Conservation (phyloP, 768 basidiomycete species). For the Collybiopsis luxurians region DNA sequence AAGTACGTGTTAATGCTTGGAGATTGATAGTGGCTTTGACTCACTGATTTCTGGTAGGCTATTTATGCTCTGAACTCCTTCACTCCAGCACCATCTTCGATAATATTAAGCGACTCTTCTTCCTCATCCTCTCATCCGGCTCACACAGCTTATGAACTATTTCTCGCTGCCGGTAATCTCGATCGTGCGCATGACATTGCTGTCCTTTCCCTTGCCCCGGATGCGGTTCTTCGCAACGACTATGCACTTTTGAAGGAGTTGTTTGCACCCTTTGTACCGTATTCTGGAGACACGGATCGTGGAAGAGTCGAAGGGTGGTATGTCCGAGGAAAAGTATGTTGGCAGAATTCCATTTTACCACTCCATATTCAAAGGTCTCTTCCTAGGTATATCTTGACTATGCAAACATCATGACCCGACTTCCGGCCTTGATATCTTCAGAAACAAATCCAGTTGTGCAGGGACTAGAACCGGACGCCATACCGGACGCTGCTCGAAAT, state of each 20-base stretch:
- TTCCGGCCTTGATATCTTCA: constrained; percentile 46
- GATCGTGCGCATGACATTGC: constrained; percentile 81
- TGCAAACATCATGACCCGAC: constrained; percentile 55
- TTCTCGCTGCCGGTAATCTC: constrained; percentile 66
- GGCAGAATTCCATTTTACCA: neutral
- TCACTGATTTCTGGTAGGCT: constrained; percentile 43
- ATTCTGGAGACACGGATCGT: constrained; percentile 17
- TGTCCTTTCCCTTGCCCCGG: constrained; percentile 84
- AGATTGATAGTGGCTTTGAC: constrained; percentile 5
- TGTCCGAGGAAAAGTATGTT: constrained; percentile 72
- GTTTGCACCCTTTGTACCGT: constrained; percentile 61
- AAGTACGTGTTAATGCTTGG: constrained; percentile 42
- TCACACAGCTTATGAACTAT: constrained; percentile 64
- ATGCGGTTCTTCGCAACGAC: constrained; percentile 74
- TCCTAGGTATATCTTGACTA: constrained; percentile 60
- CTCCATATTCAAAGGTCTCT: neutral
- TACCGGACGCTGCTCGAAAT: constrained; percentile 44
- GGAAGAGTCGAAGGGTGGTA: constrained; percentile 69
- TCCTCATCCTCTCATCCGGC: neutral
- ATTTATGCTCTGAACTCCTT: constrained; percentile 49
- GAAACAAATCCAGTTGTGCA: constrained; percentile 12
- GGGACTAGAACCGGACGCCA: constrained; percentile 31
- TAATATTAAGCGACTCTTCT: constrained; percentile 18
- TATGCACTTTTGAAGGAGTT: constrained; percentile 61
- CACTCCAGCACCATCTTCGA: constrained; percentile 42